Conservation (phyloP, 2,329 filamentous ascomycete genomes). For the Aspergillus transmontanensis region DNA sequence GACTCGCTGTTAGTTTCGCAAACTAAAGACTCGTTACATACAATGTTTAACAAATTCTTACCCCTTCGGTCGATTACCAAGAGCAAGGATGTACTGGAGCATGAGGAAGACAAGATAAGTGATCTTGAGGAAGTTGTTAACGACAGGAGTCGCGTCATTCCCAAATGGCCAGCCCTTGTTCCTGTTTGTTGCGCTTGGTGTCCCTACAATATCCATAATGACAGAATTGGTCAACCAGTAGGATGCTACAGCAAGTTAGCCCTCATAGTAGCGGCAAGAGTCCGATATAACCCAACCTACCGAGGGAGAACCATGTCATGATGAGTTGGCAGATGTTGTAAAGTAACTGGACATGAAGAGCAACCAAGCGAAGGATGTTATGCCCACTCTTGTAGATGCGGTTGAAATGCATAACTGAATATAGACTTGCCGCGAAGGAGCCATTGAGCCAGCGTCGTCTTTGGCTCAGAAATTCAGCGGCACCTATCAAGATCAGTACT, state of each 20-base stretch:
- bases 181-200: constrained; percentile 56
- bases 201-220: constrained; percentile 96
- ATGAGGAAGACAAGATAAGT: constrained; percentile 88
- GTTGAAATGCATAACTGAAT: constrained; percentile 96
- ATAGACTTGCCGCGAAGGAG: constrained; percentile 95
- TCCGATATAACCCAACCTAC: constrained; percentile 37
- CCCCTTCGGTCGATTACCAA: constrained; percentile 95
- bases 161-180: constrained; percentile 86
- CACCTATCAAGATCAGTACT: constrained; percentile 35
- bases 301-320: constrained; percentile 82
- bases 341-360: constrained; percentile 92
- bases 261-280: not conserved
- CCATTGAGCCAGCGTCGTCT: constrained; percentile 98
- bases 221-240: constrained; percentile 97
- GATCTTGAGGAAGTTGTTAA: constrained; percentile 92
- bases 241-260: constrained; percentile 63
- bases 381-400: constrained; percentile 98
- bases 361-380: constrained; percentile 97
- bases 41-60: constrained; percentile 40
- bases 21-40: no score
- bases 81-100: constrained; percentile 92
- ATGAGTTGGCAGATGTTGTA: constrained; percentile 91
- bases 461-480: constrained; percentile 94
- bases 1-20: no score
- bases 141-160: constrained; percentile 77